phyloP scores from a whole-genome alignment of 2,329 filamentous ascomycete species.

The Metarhizium album region DNA sequence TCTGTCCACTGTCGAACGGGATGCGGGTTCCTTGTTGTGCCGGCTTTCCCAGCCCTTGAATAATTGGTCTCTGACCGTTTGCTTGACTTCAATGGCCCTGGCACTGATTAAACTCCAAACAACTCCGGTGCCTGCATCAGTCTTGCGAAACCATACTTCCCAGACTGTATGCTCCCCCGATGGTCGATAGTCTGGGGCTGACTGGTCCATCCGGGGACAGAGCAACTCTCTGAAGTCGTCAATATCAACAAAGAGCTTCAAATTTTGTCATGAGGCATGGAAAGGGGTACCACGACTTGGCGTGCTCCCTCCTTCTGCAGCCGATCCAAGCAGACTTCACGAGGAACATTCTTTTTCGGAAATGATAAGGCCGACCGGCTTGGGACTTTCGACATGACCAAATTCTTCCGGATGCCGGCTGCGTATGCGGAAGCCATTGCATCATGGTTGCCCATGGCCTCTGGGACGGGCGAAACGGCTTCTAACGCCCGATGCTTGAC shows the following conservation, averaged over 20 bases:
- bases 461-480: constrained; percentile 1
- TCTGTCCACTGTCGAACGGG: no score
- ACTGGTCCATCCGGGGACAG: constrained; percentile 6
- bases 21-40: no score
- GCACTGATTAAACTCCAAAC: no score
- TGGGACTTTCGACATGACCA: constrained; percentile 8
- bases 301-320: background rate
- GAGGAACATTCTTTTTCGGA: constrained; percentile 7
- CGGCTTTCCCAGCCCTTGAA: no score
- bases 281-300: background rate
- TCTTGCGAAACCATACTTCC: constrained; percentile 2
- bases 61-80: no score
- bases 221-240: background rate
- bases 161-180: constrained; percentile 1
- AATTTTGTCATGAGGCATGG: background rate
- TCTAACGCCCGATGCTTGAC: no score
- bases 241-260: background rate
- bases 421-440: constrained; percentile 7
- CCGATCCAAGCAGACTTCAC: constrained; percentile 6
- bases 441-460: constrained; percentile 8
- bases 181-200: constrained; percentile 7
- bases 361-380: background rate
- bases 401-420: constrained; percentile 7
- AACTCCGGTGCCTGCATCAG: no score
- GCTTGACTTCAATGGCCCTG: no score